A percentile compares a stretch with the other conserved stretches of the same genome.
phyloP scores from a whole-genome alignment of 129 eudicot species.

The Helichrysum umbraculigerum region DNA sequence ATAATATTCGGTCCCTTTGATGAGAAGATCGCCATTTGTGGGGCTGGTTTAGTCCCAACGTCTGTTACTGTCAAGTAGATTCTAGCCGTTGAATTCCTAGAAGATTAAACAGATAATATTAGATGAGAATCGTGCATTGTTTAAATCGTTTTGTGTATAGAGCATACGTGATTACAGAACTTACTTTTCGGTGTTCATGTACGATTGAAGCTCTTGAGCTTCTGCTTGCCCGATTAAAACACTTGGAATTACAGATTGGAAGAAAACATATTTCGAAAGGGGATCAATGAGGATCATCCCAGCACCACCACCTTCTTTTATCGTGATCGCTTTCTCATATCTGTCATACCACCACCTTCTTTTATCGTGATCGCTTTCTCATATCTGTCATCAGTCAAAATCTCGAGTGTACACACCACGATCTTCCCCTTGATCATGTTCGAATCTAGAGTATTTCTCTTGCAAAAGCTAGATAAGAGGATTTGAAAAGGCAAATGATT shows the following conservation, averaged over 20 bases:
- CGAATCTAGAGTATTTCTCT: slow-evolving; percentile 51
- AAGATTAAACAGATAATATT: not conserved
- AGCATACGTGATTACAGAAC: not conserved
- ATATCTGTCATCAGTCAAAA: slow-evolving; percentile 19
- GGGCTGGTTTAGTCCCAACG: slow-evolving; percentile 49
- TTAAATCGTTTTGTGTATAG: not conserved
- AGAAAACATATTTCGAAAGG: slow-evolving; percentile 28
- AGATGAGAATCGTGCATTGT: slow-evolving; percentile 14
- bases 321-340: slow-evolving; percentile 34
- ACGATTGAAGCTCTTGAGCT: slow-evolving; percentile 47
- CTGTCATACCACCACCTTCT: slow-evolving; percentile 53
- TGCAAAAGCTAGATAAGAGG: slow-evolving; percentile 52
- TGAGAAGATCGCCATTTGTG: slow-evolving; percentile 57
- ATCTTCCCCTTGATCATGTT: slow-evolving; percentile 56
- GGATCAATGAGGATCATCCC: slow-evolving; percentile 63
- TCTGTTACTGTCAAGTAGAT: slow-evolving; percentile 49
- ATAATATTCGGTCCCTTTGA: slow-evolving; percentile 64
- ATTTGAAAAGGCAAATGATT: not conserved
- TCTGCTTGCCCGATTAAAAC: slow-evolving; percentile 46
- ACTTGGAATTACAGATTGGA: slow-evolving; percentile 42
- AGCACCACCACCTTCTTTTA: slow-evolving; percentile 58
- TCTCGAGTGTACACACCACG: slow-evolving; percentile 58
- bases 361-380: slow-evolving; percentile 42
- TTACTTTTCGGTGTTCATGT: slow-evolving; percentile 52
- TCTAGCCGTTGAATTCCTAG: slow-evolving; percentile 57